phyloP scores from a whole-genome alignment of 805 yeast genomes.

The Lachancea waltii region DNA sequence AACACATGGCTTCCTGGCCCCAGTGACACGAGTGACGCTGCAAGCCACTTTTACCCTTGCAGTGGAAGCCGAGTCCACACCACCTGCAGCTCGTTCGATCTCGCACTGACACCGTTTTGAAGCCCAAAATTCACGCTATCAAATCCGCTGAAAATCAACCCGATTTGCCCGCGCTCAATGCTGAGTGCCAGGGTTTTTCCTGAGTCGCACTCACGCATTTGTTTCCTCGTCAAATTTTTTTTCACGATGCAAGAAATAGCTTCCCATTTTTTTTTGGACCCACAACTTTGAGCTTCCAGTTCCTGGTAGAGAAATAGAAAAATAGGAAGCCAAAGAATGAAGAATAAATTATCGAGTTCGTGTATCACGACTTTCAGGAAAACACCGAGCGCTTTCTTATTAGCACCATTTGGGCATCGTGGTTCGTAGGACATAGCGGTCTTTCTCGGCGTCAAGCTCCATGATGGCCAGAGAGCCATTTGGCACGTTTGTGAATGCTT shows the following conservation, averaged over 20 bases:
- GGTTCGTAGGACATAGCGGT: slow-evolving; percentile 53
- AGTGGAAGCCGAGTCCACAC: neutral
- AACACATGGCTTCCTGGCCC: slow-evolving; percentile 5
- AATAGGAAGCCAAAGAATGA: too few relatives aligned
- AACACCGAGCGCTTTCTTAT: too few relatives aligned
- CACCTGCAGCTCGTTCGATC: too few relatives aligned
- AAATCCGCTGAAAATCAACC: neutral
- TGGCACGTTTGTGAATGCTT: slow-evolving; percentile 71
- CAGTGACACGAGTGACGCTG: slow-evolving; percentile 7
- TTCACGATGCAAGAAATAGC: too few relatives aligned
- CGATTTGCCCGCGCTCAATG: neutral
- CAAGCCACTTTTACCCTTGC: slow-evolving; percentile 1
- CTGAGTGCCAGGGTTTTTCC: neutral
- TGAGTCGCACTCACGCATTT: too few relatives aligned
- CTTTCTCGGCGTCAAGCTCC: slow-evolving; percentile 49
- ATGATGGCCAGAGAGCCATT: slow-evolving; percentile 79
- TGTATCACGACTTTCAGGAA: too few relatives aligned
- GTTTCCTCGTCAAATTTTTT: too few relatives aligned
- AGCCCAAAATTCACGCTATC: neutral
- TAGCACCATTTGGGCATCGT: slow-evolving; percentile 69
- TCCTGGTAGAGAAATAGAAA: too few relatives aligned
- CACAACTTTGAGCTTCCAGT: too few relatives aligned
- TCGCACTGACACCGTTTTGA: neutral
- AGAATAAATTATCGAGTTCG: too few relatives aligned
- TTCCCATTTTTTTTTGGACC: too few relatives aligned